phyloP scores from a whole-genome alignment of 495 filamentous ascomycete genomes.

The Xylaria intraflava region DNA sequence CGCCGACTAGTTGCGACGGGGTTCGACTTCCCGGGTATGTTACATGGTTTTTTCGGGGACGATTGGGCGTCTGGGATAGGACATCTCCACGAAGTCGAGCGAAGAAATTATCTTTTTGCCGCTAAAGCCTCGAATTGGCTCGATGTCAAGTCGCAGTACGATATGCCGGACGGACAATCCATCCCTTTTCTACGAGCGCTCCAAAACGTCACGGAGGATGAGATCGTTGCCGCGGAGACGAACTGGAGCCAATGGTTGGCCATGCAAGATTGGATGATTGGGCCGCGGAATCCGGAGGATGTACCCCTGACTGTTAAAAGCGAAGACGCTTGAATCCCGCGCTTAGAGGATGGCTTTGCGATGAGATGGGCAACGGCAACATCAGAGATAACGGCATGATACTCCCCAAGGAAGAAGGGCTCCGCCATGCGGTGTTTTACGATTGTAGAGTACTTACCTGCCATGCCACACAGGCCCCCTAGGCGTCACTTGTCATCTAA shows the following conservation, averaged over 20 bases:
- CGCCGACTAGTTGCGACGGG: conserved; percentile 87
- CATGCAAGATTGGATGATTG: conserved; percentile 96
- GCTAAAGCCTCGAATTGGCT: conserved; percentile 89
- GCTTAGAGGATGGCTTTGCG: background rate
- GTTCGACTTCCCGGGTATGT: conserved; percentile 73
- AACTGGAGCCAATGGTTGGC: conserved; percentile 82
- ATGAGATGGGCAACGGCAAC: background rate
- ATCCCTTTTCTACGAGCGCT: conserved; percentile 82
- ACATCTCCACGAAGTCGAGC: conserved; percentile 78
- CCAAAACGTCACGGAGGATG: conserved; percentile 62
- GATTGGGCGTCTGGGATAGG: conserved; percentile 77
- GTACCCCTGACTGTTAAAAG: conserved; percentile 20
- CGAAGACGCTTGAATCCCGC: conserved; percentile 11
- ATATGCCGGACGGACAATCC: conserved; percentile 70
- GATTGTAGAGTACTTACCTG: background rate
- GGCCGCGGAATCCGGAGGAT: conserved; percentile 41
- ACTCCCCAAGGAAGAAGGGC: background rate
- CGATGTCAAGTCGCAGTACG: conserved; percentile 81
- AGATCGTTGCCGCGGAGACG: conserved; percentile 78
- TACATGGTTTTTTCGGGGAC: conserved; percentile 94
- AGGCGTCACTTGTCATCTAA: background rate
- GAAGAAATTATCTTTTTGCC: conserved; percentile 90
- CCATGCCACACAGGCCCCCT: background rate
- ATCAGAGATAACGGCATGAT: background rate
- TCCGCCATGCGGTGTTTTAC: background rate